Conservation (phyloP, 371 early-diverging fungal genomes). For the Saksenaea vasiformis region DNA sequence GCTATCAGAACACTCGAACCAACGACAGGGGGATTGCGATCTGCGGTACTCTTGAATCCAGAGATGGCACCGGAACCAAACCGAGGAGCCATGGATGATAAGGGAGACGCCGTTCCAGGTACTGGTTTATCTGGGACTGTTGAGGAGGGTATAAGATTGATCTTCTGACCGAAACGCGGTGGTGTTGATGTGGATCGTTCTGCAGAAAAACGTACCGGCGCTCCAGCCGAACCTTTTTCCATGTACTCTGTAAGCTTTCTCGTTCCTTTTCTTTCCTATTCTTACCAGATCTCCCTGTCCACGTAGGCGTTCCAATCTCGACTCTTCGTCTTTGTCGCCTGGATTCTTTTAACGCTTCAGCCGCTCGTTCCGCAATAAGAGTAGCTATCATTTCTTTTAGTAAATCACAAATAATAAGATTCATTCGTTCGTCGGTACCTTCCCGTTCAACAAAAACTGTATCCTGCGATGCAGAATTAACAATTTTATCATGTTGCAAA, state of each 20-base stretch:
- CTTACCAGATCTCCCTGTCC: conserved; percentile 68
- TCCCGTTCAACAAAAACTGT: conserved; percentile 72
- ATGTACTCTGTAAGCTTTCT: not conserved
- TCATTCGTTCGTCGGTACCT: conserved; percentile 44
- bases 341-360: conserved; percentile 47
- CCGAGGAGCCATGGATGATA: conserved; percentile 10
- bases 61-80: conserved; percentile 46
- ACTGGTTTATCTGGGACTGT: not conserved
- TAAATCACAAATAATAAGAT: not conserved
- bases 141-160: conserved; percentile 25
- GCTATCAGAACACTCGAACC: conserved; percentile 45
- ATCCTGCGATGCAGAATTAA: conserved; percentile 70
- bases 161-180: conserved; percentile 49
- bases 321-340: conserved; percentile 19
- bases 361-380: conserved; percentile 56
- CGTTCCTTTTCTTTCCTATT: not conserved
- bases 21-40: conserved; percentile 12
- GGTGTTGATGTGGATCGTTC: conserved; percentile 28
- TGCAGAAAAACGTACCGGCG: conserved; percentile 25
- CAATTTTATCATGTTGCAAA: conserved; percentile 84
- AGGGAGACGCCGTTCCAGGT: not conserved
- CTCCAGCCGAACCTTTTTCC: conserved; percentile 51
- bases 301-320: conserved; percentile 63
- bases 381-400: conserved; percentile 33
- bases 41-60: conserved; percentile 28